These are phyloP conservation scores for Madurella mycetomatis DNA, from an alignment of 2,329 filamentous ascomycete species.

Conservation along the genomic window DNA sequence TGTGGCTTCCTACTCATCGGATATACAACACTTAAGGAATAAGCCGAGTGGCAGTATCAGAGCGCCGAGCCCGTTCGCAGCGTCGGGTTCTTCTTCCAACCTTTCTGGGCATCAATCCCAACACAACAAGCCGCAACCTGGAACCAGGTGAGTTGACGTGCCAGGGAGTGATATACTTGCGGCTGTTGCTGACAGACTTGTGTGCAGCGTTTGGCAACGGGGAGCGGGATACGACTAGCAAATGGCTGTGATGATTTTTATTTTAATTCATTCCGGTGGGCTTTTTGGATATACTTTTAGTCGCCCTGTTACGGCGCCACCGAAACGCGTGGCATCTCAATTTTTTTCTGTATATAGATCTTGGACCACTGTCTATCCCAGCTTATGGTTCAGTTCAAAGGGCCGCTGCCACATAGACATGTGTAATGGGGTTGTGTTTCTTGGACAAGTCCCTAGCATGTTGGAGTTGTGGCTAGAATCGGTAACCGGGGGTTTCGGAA, in stretches of 20 bases:
- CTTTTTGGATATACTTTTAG: neutral
- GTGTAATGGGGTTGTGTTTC: neutral
- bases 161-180: neutral
- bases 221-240: slow-evolving; percentile 49
- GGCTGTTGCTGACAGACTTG: neutral
- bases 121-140: slow-evolving; percentile 29
- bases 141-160: slow-evolving; percentile 31
- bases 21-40: slow-evolving; percentile 21
- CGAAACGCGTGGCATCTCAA: neutral
- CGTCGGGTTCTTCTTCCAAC: slow-evolving; percentile 20
- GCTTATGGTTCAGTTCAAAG: neutral
- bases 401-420: neutral
- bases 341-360: neutral
- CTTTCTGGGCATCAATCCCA: slow-evolving; percentile 20
- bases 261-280: neutral
- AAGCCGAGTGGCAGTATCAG: slow-evolving; percentile 21
- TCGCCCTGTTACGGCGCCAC: neutral
- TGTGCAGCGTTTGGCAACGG: slow-evolving; percentile 48
- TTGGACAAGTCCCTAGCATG: neutral
- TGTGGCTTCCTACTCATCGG: slow-evolving; percentile 44
- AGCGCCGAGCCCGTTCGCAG: slow-evolving; percentile 27
- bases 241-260: neutral
- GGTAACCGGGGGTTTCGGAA: neutral
- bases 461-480: neutral
- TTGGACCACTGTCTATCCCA: too few species aligned